Percentiles rank a stretch among this genome's conserved stretches.
Conservation (phyloP, 2,329 filamentous ascomycete genomes). For the Periglandula ipomoeae region DNA sequence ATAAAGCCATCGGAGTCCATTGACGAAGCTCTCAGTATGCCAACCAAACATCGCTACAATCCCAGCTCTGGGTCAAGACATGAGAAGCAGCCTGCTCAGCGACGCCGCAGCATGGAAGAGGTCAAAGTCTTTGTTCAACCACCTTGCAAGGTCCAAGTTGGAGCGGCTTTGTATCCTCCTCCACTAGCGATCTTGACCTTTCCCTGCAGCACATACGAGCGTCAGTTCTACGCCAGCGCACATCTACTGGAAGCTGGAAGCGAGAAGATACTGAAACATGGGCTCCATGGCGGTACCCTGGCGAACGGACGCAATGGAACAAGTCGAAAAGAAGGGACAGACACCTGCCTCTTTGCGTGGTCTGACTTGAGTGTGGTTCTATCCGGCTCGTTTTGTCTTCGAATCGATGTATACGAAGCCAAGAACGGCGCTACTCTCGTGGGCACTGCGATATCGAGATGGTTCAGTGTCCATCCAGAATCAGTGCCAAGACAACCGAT, state of each 20-base stretch:
- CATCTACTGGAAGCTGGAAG: background rate
- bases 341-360: background rate
- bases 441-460: background rate
- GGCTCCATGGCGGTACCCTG: background rate
- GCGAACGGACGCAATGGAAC: background rate
- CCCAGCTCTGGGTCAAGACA: background rate
- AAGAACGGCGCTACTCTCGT: background rate
- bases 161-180: constrained; percentile 14
- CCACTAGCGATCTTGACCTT: constrained; percentile 9
- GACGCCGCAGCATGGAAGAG: constrained; percentile 7
- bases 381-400: background rate
- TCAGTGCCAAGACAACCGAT: background rate
- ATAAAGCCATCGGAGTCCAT: too few relatives aligned
- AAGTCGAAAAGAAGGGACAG: background rate
- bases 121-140: constrained; percentile 17
- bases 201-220: background rate
- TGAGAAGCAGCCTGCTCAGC: background rate
- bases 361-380: background rate
- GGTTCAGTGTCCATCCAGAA: background rate
- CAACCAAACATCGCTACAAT: background rate
- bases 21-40: background rate
- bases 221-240: background rate
- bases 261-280: background rate
- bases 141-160: constrained; percentile 12
- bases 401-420: background rate